Percentiles rank a stretch among this genome's conserved stretches.
Evolutionary conservation across 345 rosid species (phyloP).

Genomic region (Hibiscus syriacus): DNA sequence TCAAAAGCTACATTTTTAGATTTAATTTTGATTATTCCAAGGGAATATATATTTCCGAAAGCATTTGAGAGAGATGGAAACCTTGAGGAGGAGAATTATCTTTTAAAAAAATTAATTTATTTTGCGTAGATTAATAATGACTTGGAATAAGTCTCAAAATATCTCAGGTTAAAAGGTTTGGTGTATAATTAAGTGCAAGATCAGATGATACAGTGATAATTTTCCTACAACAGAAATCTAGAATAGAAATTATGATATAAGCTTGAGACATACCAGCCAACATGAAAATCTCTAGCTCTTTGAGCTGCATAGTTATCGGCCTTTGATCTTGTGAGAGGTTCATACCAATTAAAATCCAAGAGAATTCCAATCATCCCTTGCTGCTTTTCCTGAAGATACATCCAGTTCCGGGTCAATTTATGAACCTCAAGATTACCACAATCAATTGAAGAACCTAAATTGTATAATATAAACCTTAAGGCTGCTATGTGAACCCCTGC

Average conservation of each 20-base stretch:
- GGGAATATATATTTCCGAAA: too few relatives aligned
- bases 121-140: too few relatives aligned
- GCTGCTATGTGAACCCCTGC: too few relatives aligned
- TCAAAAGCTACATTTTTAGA: too few relatives aligned
- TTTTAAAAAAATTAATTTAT: too few relatives aligned
- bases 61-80: too few relatives aligned
- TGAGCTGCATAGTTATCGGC: constrained; percentile 57
- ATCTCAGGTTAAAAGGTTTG: too few relatives aligned
- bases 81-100: too few relatives aligned
- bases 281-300: constrained; percentile 64
- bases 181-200: too few relatives aligned
- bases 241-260: neutral
- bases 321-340: constrained; percentile 45
- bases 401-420: neutral
- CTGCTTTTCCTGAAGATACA: constrained; percentile 32
- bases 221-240: neutral
- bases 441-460: neutral
- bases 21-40: too few relatives aligned
- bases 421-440: neutral
- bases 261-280: constrained; percentile 45
- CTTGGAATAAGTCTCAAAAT: too few relatives aligned
- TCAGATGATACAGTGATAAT: neutral
- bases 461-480: too few relatives aligned
- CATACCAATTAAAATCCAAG: constrained; percentile 59
- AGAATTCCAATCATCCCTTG: constrained; percentile 58